phyloP scores from a whole-genome alignment of 1,284 basidiomycete species.

The Kalmanozyma brasiliensis region DNA sequence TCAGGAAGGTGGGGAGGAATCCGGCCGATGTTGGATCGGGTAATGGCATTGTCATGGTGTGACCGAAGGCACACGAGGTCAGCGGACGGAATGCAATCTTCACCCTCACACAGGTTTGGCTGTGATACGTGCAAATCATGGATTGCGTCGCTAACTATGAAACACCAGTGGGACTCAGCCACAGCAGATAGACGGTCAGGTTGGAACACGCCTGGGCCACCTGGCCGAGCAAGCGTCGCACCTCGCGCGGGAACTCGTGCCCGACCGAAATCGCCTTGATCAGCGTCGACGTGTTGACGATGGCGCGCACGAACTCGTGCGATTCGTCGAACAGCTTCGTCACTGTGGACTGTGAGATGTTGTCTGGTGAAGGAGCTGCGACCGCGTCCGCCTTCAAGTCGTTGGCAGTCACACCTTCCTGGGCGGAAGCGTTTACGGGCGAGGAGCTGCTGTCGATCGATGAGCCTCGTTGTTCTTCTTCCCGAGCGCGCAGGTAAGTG shows the following conservation, averaged over 20 bases:
- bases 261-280: constrained; percentile 51
- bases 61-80: constrained; percentile 4
- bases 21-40: constrained; percentile 58
- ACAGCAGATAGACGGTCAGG: constrained; percentile 59
- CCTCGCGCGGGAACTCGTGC: constrained; percentile 54
- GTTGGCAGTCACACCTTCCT: too few relatives aligned
- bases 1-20: constrained; percentile 15
- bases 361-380: constrained; percentile 17
- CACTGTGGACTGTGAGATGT: constrained; percentile 29
- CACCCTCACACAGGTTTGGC: too few relatives aligned
- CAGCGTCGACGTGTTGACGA: constrained; percentile 58
- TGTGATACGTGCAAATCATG: too few relatives aligned
- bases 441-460: constrained; percentile 11
- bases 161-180: constrained; percentile 38
- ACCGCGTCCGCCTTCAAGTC: neutral
- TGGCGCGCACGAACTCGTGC: constrained; percentile 57
- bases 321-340: constrained; percentile 53
- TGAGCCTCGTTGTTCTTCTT: constrained; percentile 31
- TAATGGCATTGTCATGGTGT: constrained; percentile 66
- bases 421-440: neutral
- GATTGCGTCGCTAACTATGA: constrained; percentile 4
- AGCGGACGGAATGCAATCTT: neutral
- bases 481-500: constrained; percentile 36
- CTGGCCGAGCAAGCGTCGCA: constrained; percentile 51
- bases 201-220: constrained; percentile 58